phyloP scores from a whole-genome alignment of 2,329 filamentous ascomycete species.

The Thermoascus crustaceus region DNA sequence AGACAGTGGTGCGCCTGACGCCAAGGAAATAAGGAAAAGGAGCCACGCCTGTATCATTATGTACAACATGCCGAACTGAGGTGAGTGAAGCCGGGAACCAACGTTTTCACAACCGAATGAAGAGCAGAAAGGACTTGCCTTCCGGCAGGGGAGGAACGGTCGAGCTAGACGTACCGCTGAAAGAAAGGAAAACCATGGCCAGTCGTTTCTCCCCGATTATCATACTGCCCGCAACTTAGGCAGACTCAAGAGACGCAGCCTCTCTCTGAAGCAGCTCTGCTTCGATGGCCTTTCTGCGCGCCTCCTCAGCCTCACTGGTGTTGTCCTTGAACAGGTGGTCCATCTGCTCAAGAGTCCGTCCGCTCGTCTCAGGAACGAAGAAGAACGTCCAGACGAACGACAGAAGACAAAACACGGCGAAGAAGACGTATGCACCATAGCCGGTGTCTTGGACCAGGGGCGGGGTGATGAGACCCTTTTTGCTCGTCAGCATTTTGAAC shows the following conservation, averaged over 20 bases:
- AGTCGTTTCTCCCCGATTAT: too few species aligned
- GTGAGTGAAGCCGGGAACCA: too few species aligned
- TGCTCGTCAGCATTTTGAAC: conserved; percentile 2
- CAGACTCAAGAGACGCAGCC: conserved; percentile 8
- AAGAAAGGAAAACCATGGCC: too few species aligned
- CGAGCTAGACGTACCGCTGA: too few species aligned
- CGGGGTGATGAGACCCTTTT: conserved; percentile 54
- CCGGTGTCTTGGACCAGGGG: conserved; percentile 52
- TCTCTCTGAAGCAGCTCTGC: conserved; percentile 18
- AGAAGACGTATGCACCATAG: conserved; percentile 51
- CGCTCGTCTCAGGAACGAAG: conserved; percentile 52
- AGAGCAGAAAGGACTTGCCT: too few species aligned
- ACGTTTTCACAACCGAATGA: too few species aligned
- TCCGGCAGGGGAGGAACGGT: too few species aligned
- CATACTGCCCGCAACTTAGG: background rate
- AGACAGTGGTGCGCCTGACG: too few species aligned
- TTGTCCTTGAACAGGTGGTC: conserved; percentile 38
- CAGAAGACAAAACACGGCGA: conserved; percentile 47
- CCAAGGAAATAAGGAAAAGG: too few species aligned
- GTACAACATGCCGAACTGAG: too few species aligned
- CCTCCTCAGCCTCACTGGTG: conserved; percentile 23
- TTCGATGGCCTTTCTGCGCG: conserved; percentile 25
- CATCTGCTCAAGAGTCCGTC: conserved; percentile 49
- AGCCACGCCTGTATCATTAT: too few species aligned
- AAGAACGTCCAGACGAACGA: conserved; percentile 45